A percentile compares a stretch with the other conserved stretches of the same genome.
phyloP scores from a whole-genome alignment of 257 asterid genomes.

The Leonotis leonurus region DNA sequence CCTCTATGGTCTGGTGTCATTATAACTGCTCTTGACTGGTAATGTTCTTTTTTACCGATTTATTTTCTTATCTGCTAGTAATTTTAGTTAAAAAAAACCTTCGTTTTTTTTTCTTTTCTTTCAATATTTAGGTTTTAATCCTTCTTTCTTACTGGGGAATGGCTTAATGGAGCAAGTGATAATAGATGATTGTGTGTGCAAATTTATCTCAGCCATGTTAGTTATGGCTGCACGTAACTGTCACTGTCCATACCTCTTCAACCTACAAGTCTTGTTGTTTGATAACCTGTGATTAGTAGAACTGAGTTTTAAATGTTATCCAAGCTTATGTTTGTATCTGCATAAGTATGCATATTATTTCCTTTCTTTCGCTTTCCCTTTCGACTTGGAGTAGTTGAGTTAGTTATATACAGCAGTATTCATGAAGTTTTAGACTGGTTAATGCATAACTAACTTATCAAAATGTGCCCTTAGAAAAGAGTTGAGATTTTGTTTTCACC shows the following conservation, averaged over 20 bases:
- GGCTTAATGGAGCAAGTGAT: too few species aligned
- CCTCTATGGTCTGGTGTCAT: slow-evolving; percentile 79
- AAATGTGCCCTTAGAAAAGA: background rate
- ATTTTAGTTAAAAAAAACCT: too few species aligned
- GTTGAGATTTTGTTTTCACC: background rate
- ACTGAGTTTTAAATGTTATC: background rate
- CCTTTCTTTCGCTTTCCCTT: background rate
- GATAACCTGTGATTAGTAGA: background rate
- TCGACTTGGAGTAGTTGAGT: slow-evolving; percentile 15
- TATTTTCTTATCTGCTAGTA: background rate
- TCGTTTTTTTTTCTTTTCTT: background rate
- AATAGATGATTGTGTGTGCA: background rate
- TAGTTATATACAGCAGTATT: background rate
- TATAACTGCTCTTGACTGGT: slow-evolving; percentile 79
- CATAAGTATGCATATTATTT: background rate
- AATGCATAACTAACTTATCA: background rate
- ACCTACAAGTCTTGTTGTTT: background rate
- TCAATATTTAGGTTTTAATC: background rate
- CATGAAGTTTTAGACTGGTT: background rate
- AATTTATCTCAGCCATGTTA: background rate
- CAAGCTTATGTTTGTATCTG: too few species aligned
- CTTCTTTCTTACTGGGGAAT: background rate
- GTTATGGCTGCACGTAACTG: slow-evolving; percentile 1
- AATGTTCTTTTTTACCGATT: background rate
- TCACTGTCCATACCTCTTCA: slow-evolving; percentile 1